Evolutionary conservation across 768 basidiomycete species (phyloP).

Genomic region (Grammothele lineata): DNA sequence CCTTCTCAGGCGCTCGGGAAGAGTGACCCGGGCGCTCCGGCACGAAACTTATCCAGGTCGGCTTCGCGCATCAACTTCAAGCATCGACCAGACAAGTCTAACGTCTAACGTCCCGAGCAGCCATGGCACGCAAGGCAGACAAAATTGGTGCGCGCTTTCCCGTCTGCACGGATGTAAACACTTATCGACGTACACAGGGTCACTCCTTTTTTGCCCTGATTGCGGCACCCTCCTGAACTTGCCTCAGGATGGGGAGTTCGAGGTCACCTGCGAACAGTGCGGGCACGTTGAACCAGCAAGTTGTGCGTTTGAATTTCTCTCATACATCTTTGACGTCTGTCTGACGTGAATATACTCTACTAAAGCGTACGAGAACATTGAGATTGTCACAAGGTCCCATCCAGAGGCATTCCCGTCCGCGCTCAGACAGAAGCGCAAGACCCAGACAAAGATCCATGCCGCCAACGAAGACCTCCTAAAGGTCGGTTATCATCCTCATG

Average conservation of each 20-base stretch:
- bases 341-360: not conserved
- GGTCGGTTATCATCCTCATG: constrained; percentile 31
- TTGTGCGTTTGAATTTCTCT: constrained; percentile 56
- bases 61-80: too few relatives aligned
- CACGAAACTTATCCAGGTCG: too few relatives aligned
- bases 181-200: too few relatives aligned
- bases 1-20: not conserved
- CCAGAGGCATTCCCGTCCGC: constrained; percentile 93
- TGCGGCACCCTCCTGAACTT: constrained; percentile 88
- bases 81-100: too few relatives aligned
- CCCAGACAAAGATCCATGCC: constrained; percentile 77
- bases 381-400: constrained; percentile 86
- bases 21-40: too few relatives aligned
- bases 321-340: not conserved
- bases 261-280: constrained; percentile 88
- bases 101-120: not conserved
- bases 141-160: constrained; percentile 48
- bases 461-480: constrained; percentile 60
- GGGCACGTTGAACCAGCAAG: constrained; percentile 80
- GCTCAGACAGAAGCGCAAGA: constrained; percentile 83
- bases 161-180: too few relatives aligned
- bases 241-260: constrained; percentile 68
- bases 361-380: constrained; percentile 86
- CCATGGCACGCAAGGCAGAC: constrained; percentile 32
- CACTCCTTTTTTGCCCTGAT: constrained; percentile 88